A percentile compares a stretch with the other conserved stretches of the same genome.
These are phyloP conservation scores for Diacronema lutheri DNA, from an alignment of 78 protist genomes.

Conservation along the genomic window DNA sequence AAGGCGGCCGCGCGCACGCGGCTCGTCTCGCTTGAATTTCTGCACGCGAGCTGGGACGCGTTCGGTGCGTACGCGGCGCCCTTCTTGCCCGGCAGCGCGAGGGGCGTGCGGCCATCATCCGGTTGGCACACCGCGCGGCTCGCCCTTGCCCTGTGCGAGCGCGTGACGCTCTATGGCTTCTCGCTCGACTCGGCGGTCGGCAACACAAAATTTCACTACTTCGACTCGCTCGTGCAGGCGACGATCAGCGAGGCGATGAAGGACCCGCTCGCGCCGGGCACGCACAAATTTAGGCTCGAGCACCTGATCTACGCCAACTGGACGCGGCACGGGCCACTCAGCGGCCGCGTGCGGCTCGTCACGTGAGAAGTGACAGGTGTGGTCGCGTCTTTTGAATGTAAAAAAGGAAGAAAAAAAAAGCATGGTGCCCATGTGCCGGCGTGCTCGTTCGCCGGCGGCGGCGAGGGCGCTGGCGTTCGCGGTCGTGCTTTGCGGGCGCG, in stretches of 20 bases:
- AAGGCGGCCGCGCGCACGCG: too few species aligned
- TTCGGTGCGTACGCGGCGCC: background rate
- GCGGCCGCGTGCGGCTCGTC: too few species aligned
- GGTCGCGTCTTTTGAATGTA: too few species aligned
- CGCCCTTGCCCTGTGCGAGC: background rate
- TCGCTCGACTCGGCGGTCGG: background rate
- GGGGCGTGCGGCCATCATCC: background rate
- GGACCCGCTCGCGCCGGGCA: background rate
- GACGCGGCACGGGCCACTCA: too few species aligned
- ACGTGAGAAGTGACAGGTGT: too few species aligned
- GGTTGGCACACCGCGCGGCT: slow-evolving; percentile 20
- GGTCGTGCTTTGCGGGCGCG: too few species aligned
- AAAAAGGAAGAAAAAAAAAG: too few species aligned
- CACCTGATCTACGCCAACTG: background rate
- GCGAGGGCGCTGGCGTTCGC: too few species aligned
- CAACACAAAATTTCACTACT: background rate
- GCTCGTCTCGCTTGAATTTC: background rate
- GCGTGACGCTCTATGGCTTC: background rate
- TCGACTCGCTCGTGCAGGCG: background rate
- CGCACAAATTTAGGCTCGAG: background rate
- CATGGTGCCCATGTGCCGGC: too few species aligned
- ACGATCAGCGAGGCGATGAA: background rate
- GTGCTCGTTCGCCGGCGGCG: too few species aligned
- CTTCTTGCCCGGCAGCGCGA: background rate
- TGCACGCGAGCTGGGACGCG: background rate